Evolutionary conservation across 2,329 filamentous ascomycete species (phyloP).

Genomic region (Monosporascus sp.): DNA sequence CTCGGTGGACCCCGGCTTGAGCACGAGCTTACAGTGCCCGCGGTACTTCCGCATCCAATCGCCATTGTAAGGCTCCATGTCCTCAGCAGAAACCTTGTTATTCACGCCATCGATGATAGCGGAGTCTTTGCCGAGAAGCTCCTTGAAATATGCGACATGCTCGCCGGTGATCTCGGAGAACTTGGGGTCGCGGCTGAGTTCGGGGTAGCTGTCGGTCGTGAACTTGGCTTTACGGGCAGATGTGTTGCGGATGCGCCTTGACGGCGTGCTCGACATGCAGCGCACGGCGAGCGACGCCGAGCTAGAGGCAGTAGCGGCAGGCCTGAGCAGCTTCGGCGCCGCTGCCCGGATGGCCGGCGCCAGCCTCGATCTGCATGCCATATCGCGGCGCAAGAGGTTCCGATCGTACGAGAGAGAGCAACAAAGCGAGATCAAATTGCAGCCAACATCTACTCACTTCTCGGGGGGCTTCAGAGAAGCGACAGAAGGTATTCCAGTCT

Average conservation of each 20-base stretch:
- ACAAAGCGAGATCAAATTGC: too few species aligned
- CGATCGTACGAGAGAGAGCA: too few species aligned
- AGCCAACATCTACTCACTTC: too few species aligned
- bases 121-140: conserved; percentile 70
- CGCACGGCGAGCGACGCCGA: conserved; percentile 3
- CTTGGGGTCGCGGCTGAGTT: conserved; percentile 70
- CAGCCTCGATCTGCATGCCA: conserved; percentile 18
- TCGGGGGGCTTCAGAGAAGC: too few species aligned
- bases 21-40: conserved; percentile 78
- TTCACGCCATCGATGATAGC: conserved; percentile 82
- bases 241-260: conserved; percentile 21
- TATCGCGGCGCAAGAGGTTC: neutral
- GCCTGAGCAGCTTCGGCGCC: conserved; percentile 14
- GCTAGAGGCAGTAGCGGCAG: neutral
- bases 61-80: conserved; percentile 87
- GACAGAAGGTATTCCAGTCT: too few species aligned
- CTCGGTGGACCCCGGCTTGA: conserved; percentile 78
- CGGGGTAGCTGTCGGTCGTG: conserved; percentile 81
- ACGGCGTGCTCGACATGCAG: conserved; percentile 21
- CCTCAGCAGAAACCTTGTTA: conserved; percentile 61
- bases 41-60: conserved; percentile 99
- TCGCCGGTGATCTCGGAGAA: conserved; percentile 70
- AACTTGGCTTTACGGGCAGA: conserved; percentile 51
- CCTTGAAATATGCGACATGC: conserved; percentile 78
- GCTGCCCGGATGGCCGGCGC: conserved; percentile 20